Evolutionary conservation across 2,329 filamentous ascomycete genomes (phyloP).

Genomic region (Monilinia aucupariae): DNA sequence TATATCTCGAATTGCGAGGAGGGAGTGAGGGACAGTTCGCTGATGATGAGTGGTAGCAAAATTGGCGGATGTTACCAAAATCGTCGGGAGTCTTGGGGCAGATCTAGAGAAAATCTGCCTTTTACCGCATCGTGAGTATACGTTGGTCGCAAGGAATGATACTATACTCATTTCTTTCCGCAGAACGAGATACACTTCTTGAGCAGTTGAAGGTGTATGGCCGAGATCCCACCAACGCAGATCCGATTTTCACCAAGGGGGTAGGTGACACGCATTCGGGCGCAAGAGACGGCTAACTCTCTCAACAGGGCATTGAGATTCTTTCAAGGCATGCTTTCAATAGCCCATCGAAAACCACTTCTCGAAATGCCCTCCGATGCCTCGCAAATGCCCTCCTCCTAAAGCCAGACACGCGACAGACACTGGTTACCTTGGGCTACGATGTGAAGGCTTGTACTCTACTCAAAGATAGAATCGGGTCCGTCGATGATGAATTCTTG

Average conservation of each 20-base stretch:
- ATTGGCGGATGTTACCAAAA: slow-evolving; percentile 58
- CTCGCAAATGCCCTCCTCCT: slow-evolving; percentile 80
- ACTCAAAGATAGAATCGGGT: slow-evolving; percentile 58
- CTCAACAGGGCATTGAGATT: slow-evolving; percentile 63
- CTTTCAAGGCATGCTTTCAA: slow-evolving; percentile 71
- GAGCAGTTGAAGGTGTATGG: slow-evolving; percentile 75
- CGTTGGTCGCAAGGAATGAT: neutral
- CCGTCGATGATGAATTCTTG: slow-evolving; percentile 80
- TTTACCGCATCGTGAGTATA: slow-evolving; percentile 51
- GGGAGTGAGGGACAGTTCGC: neutral
- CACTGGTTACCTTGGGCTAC: slow-evolving; percentile 66
- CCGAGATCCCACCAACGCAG: slow-evolving; percentile 64
- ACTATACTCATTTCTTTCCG: slow-evolving; percentile 16
- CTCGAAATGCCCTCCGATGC: slow-evolving; percentile 72
- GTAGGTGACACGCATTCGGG: slow-evolving; percentile 42
- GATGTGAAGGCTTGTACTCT: slow-evolving; percentile 62
- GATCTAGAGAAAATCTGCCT: slow-evolving; percentile 59
- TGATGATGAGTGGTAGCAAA: slow-evolving; percentile 48
- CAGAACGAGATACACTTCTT: slow-evolving; percentile 58
- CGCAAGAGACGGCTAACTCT: slow-evolving; percentile 21
- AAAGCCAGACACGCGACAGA: slow-evolving; percentile 60
- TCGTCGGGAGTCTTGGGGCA: slow-evolving; percentile 56
- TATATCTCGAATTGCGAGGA: slow-evolving; percentile 15
- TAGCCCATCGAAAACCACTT: slow-evolving; percentile 54
- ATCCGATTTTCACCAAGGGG: slow-evolving; percentile 77